Percentiles rank a stretch among this genome's conserved stretches.
Evolutionary conservation across 768 basidiomycete species (phyloP).

Genomic region (Clitopilus hobsonii): DNA sequence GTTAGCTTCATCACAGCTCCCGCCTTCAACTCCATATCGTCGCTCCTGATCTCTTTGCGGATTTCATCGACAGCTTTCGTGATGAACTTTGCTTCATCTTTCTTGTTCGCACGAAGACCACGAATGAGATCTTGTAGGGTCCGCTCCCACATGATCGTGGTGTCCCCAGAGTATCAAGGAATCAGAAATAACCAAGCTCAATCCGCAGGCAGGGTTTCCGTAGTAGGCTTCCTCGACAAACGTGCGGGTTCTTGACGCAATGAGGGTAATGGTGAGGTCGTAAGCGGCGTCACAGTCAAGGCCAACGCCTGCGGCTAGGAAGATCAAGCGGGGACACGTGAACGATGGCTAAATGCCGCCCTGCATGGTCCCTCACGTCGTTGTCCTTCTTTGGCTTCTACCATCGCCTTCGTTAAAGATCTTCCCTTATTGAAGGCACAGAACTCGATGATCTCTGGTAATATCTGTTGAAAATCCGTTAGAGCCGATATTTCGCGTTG

Average conservation of each 20-base stretch:
- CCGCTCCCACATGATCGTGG: constrained; percentile 81
- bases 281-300: not conserved
- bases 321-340: not conserved
- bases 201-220: not conserved
- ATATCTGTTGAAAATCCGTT: not conserved
- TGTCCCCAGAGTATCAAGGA: not conserved
- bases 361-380: no score
- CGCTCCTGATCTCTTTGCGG: constrained; percentile 81
- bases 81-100: constrained; percentile 89
- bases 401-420: not conserved
- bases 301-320: not conserved
- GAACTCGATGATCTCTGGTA: not conserved
- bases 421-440: not conserved
- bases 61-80: constrained; percentile 93
- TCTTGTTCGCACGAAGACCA: constrained; percentile 93
- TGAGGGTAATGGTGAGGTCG: not conserved
- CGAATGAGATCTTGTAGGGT: constrained; percentile 94
- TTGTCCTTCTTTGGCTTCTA: no score
- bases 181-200: not conserved
- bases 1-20: constrained; percentile 93
- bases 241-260: not conserved
- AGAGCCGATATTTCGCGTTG: not conserved
- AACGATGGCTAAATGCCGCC: not conserved
- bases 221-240: not conserved
- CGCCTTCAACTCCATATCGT: constrained; percentile 97